Evolutionary conservation across 768 basidiomycete species (phyloP).

Genomic region (Podaxis sp.): DNA sequence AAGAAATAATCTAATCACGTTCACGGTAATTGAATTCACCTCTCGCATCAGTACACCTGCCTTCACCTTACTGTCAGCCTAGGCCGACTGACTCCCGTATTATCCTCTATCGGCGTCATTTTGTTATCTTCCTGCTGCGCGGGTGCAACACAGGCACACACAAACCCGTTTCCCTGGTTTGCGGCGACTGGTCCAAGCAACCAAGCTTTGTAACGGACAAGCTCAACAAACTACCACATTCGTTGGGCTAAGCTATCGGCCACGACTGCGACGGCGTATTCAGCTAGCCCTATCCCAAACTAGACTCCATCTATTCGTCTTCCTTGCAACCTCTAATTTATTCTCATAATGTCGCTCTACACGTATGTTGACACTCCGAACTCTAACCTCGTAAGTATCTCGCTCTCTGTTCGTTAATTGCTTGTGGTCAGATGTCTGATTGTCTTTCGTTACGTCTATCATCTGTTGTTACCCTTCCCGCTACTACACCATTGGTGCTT

Average conservation of each 20-base stretch:
- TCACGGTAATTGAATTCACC: neutral
- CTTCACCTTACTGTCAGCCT: neutral
- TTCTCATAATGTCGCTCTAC: constrained; percentile 37
- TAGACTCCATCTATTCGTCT: neutral
- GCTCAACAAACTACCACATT: neutral
- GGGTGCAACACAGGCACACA: neutral
- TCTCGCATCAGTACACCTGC: no score
- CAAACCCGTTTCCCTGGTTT: neutral
- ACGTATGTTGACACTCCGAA: constrained; percentile 66
- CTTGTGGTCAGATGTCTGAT: neutral
- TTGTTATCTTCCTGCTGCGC: neutral
- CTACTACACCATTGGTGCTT: neutral
- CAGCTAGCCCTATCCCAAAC: neutral
- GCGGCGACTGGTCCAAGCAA: neutral
- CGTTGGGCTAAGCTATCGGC: neutral
- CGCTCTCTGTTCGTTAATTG: neutral
- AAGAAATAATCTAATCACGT: constrained; percentile 9
- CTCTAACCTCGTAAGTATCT: constrained; percentile 58
- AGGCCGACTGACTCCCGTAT: neutral
- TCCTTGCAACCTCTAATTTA: neutral
- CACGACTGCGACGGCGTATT: neutral
- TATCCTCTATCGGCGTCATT: neutral
- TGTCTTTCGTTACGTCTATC: neutral
- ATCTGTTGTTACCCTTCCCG: neutral
- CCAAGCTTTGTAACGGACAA: neutral